phyloP scores from a whole-genome alignment of 345 rosid genomes.

The Rubroshorea leprosula region DNA sequence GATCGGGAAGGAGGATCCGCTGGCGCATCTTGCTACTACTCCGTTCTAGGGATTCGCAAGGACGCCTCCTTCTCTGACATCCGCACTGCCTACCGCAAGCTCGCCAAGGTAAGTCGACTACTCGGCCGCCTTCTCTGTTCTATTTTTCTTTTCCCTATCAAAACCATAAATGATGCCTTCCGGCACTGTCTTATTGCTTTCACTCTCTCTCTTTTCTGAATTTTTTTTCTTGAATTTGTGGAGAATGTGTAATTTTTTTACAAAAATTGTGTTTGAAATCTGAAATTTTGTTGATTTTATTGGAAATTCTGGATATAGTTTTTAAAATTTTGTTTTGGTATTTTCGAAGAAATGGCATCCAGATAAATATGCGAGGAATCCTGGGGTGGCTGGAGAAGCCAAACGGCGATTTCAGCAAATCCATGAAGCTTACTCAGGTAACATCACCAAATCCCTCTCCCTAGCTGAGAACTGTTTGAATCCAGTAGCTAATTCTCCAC shows the following conservation, averaged over 20 bases:
- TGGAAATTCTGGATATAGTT: background rate
- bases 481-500: background rate
- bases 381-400: constrained; percentile 62
- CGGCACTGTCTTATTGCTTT: too few species aligned
- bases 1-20: constrained; percentile 62
- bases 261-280: too few species aligned
- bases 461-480: background rate
- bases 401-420: constrained; percentile 85
- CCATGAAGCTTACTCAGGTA: constrained; percentile 92
- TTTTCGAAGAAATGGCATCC: constrained; percentile 85
- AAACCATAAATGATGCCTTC: too few species aligned
- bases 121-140: background rate
- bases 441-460: background rate
- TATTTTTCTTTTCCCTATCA: too few species aligned
- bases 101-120: constrained; percentile 59
- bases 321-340: too few species aligned
- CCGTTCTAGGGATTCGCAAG: constrained; percentile 69
- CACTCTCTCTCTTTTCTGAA: too few species aligned
- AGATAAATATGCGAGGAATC: constrained; percentile 54
- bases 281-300: background rate
- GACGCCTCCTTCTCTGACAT: constrained; percentile 81
- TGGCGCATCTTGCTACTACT: constrained; percentile 65
- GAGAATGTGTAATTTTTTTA: too few species aligned
- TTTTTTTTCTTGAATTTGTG: too few species aligned
- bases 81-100: constrained; percentile 81